phyloP scores from a whole-genome alignment of 73 alveolate genomes.

The Uronychia binucleata region DNA sequence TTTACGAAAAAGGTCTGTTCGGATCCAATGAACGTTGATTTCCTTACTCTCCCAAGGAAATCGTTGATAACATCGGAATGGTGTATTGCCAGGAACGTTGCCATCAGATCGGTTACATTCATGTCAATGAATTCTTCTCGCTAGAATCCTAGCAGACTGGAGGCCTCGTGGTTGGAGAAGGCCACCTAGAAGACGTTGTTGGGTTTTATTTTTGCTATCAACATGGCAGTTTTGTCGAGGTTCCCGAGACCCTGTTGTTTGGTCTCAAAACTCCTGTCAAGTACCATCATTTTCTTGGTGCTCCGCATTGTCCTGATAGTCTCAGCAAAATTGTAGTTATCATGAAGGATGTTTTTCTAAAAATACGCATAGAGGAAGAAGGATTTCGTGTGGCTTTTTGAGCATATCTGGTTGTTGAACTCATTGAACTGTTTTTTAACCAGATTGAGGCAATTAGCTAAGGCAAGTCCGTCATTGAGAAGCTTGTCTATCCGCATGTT shows the following conservation, averaged over 20 bases:
- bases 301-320: neutral
- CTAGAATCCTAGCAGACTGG: neutral
- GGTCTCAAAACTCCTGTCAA: neutral
- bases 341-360: neutral
- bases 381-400: neutral
- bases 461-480: neutral
- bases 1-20: too few relatives aligned
- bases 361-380: neutral
- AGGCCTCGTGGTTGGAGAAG: neutral
- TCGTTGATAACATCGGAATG: neutral
- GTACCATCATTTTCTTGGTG: neutral
- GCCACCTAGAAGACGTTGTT: neutral
- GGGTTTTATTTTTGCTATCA: neutral
- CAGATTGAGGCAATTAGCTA: neutral
- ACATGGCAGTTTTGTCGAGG: neutral
- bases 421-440: too few relatives aligned
- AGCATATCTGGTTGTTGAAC: too few relatives aligned
- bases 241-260: too few relatives aligned
- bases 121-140: neutral
- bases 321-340: neutral
- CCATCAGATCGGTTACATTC: neutral
- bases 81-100: neutral
- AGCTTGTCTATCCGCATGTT: neutral
- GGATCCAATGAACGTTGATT: neutral
- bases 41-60: neutral